A percentile compares a stretch with the other conserved stretches of the same genome.
These are phyloP conservation scores for fission yeast (Schizosaccharomyces pombe) DNA, from an alignment of 805 yeast species.

Conservation along the genomic window DNA sequence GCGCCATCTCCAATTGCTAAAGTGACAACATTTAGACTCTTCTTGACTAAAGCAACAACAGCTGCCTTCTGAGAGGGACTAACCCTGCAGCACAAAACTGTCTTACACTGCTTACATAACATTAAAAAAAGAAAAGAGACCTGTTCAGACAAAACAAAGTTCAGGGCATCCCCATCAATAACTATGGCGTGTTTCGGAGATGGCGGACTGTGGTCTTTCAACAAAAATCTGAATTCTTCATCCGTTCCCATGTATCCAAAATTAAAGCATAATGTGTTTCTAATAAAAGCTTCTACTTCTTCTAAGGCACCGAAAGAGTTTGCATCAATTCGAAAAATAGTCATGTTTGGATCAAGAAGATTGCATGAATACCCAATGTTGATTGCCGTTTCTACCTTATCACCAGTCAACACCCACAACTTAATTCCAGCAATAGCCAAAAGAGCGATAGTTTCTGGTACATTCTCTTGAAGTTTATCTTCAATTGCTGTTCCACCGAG, in stretches of 20 bases:
- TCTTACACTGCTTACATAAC: slow-evolving; percentile 48
- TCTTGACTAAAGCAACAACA: slow-evolving; percentile 47
- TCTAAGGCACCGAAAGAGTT: slow-evolving; percentile 20
- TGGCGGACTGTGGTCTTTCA: slow-evolving; percentile 42
- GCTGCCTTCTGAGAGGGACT: slow-evolving; percentile 67
- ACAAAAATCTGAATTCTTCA: slow-evolving; percentile 27
- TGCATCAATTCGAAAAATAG: not conserved
- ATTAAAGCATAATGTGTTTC: slow-evolving; percentile 24
- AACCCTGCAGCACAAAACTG: slow-evolving; percentile 62
- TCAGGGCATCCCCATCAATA: slow-evolving; percentile 47
- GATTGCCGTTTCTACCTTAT: slow-evolving; percentile 62
- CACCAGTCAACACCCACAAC: slow-evolving; percentile 68
- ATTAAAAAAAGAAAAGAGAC: slow-evolving; percentile 31
- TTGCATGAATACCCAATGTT: slow-evolving; percentile 65
- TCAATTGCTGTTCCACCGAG: slow-evolving; percentile 69
- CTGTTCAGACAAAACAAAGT: slow-evolving; percentile 18
- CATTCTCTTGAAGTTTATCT: slow-evolving; percentile 56
- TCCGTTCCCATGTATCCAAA: slow-evolving; percentile 24
- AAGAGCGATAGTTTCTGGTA: slow-evolving; percentile 45
- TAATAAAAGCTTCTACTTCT: slow-evolving; percentile 18
- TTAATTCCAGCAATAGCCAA: slow-evolving; percentile 53
- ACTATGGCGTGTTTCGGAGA: slow-evolving; percentile 32
- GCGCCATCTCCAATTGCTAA: slow-evolving; percentile 73
- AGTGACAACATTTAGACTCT: slow-evolving; percentile 45
- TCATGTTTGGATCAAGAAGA: slow-evolving; percentile 40